Evolutionary conservation across 148 eudicot genomes (phyloP), one percentile per base, ranked within the genome.

Genomic region (Pharnaceum exiguum): DNA sequence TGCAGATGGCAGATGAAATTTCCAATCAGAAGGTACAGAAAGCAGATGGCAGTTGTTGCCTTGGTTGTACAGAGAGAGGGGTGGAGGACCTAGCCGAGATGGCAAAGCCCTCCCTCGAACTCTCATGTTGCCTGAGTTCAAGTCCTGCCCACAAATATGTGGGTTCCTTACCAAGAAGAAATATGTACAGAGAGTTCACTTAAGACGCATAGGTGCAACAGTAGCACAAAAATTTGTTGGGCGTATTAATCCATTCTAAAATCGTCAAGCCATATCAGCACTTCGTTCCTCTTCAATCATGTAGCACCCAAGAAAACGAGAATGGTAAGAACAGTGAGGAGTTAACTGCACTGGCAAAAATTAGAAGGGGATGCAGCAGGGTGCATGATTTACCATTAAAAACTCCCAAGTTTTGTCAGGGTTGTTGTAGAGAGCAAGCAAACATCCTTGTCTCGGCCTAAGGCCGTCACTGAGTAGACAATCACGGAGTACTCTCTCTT

Each of bases 371-470:
- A 0, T 19, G 3, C 40, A n/a, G n/a, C n/a, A n/a, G n/a, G n/a
- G n/a, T n/a, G n/a, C n/a, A n/a, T n/a, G n/a, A n/a, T n/a, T n/a
- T 89, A 94, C 99, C 99, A 89, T 78, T 44, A 75, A 73, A 68
- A 84, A 89, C 65, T 71, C 85, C 87, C 75, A 65, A 30, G 99
- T 94, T 59, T 95, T 75, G 22, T 96, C 99, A 44, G 99, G 99
- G 70, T 89, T 96, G 64, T 94, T 94, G 80, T 89, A 94, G 60
- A 96, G 85, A 64, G 96, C 96, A 38, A 94, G 70, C 63, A 83
- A 36, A 66, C 89, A 94, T 22, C 96, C 96, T 3, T 31, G 37
- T 68, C 58, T 59, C 11, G 96, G 91, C 52, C 63, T 82, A 2
- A 94, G 81, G 45, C 89, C 86, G 48, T 89, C 99, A 51, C 76